Percentiles rank a stretch among this genome's conserved stretches.
These are phyloP conservation scores for Fomitopsis betulina DNA, from an alignment of 1,284 basidiomycete species.

Conservation along the genomic window DNA sequence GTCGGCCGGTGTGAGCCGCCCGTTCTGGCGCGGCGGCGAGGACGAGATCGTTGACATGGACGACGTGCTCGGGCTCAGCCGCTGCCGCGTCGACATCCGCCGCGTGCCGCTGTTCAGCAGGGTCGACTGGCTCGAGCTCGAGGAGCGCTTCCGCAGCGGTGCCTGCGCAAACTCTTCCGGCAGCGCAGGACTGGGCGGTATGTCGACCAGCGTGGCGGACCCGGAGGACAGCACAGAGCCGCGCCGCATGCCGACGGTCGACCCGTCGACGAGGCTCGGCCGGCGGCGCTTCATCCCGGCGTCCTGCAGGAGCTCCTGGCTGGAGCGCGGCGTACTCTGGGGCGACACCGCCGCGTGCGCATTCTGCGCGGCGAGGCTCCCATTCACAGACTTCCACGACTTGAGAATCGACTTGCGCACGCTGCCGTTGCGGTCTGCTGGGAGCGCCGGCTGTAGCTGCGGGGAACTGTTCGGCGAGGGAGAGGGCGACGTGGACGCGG, in stretches of 20 bases:
- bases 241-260: conserved; percentile 20
- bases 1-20: conserved; percentile 22
- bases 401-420: conserved; percentile 71
- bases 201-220: conserved; percentile 23
- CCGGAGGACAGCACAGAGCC: conserved; percentile 24
- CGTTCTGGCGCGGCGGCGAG: conserved; percentile 23
- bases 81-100: conserved; percentile 22
- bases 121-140: conserved; percentile 32
- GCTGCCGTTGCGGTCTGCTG: conserved; percentile 16
- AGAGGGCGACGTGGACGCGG: conserved; percentile 7
- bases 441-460: conserved; percentile 13
- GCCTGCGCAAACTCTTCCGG: conserved; percentile 32
- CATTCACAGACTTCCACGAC: conserved; percentile 44
- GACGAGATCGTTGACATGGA: conserved; percentile 21
- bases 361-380: conserved; percentile 19
- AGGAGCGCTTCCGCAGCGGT: conserved; percentile 27
- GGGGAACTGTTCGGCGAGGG: conserved; percentile 19
- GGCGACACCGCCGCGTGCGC: conserved; percentile 20
- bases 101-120: conserved; percentile 10
- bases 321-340: conserved; percentile 25
- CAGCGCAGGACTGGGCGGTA: conserved; percentile 39
- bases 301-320: conserved; percentile 23
- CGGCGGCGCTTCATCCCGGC: conserved; percentile 29
- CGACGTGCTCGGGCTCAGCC: conserved; percentile 24
- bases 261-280: conserved; percentile 36